phyloP scores from a whole-genome alignment of 2,329 filamentous ascomycete genomes.

The Penicillium sp. region DNA sequence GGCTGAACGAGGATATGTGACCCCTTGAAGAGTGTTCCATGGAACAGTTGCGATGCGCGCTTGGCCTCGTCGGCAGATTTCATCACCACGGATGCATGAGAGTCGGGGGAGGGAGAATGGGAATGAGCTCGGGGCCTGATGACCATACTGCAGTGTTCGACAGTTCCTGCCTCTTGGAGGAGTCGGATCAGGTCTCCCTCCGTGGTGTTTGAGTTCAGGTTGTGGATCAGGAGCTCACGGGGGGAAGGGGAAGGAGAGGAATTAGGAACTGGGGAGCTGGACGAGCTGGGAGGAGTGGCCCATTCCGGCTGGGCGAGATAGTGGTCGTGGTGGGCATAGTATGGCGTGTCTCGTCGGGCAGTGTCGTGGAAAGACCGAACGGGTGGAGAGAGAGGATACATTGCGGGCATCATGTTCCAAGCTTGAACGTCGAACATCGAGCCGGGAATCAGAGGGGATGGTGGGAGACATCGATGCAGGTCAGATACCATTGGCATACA shows the following conservation, averaged over 20 bases:
- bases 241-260: conserved; percentile 7
- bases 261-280: conserved; percentile 3
- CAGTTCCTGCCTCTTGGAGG: conserved; percentile 24
- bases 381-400: conserved; percentile 22
- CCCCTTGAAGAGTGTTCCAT: conserved; percentile 31
- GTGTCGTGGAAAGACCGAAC: conserved; percentile 14
- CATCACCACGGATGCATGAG: conserved; percentile 26
- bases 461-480: conserved; percentile 21
- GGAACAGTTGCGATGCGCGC: conserved; percentile 28
- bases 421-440: conserved; percentile 24
- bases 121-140: conserved; percentile 18
- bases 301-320: conserved; percentile 1
- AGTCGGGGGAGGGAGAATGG: conserved; percentile 16
- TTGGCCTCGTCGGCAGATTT: conserved; percentile 31
- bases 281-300: conserved; percentile 7
- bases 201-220: conserved; percentile 27
- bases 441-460: conserved; percentile 26
- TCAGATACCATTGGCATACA: conserved; percentile 28
- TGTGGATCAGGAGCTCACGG: conserved; percentile 24
- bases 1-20: conserved; percentile 30
- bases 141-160: conserved; percentile 31
- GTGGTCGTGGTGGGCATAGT: conserved; percentile 7
- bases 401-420: conserved; percentile 22
- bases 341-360: not conserved
- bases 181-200: conserved; percentile 23